Conservation (phyloP, 106 monocot species). For the Alisma plantagoaquatica region DNA sequence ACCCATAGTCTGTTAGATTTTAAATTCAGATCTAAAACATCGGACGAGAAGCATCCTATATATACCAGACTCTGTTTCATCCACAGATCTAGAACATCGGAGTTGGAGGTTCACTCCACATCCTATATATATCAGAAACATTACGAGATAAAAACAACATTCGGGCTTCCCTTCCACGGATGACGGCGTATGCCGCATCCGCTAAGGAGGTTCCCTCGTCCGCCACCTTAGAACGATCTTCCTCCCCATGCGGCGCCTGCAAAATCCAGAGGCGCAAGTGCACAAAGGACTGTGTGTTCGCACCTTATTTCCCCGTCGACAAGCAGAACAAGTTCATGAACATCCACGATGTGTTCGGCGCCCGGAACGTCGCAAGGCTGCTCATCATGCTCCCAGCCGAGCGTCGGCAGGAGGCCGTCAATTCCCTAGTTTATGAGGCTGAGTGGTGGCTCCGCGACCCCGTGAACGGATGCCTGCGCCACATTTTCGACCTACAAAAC, state of each 20-base stretch:
- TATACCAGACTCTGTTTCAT: too few species aligned
- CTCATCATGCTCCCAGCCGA: conserved; percentile 19
- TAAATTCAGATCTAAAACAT: too few species aligned
- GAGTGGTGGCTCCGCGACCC: conserved; percentile 42
- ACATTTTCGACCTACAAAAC: conserved; percentile 26
- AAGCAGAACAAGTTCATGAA: conserved; percentile 40
- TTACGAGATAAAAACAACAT: too few species aligned
- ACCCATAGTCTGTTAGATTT: too few species aligned
- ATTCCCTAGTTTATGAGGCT: conserved; percentile 45
- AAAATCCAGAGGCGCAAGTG: conserved; percentile 47
- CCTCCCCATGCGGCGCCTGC: conserved; percentile 50
- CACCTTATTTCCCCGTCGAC: conserved; percentile 43
- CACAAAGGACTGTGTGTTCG: conserved; percentile 41
- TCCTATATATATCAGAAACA: too few species aligned
- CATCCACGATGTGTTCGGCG: conserved; percentile 57
- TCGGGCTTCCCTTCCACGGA: too few species aligned
- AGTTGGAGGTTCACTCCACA: too few species aligned
- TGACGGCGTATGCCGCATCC: too few species aligned
- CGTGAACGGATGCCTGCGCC: conserved; percentile 33
- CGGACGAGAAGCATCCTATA: too few species aligned
- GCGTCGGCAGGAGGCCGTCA: conserved; percentile 24
- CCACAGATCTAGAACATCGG: too few species aligned
- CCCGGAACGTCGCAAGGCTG: conserved; percentile 43
- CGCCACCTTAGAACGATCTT: too few species aligned
- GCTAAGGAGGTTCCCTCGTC: too few species aligned